Evolutionary conservation across 169 alveolate genomes (phyloP).

Genomic region (Cryptosporidium meleagridis): DNA sequence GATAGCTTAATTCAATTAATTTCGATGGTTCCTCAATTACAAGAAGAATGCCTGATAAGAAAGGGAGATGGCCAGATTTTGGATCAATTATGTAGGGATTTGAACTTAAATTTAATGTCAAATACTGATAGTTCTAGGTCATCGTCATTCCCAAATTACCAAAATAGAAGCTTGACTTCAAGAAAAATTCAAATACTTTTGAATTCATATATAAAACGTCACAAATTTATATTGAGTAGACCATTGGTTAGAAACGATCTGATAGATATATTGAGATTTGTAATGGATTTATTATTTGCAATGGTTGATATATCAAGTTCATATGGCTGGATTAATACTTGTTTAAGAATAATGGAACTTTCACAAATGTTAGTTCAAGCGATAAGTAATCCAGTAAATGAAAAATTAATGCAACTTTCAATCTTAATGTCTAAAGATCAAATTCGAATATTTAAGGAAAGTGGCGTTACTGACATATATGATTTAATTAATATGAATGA

Average conservation of each 20-base stretch:
- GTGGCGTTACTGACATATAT: conserved; percentile 89
- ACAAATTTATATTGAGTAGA: background rate
- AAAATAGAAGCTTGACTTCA: background rate
- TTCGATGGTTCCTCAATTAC: conserved; percentile 20
- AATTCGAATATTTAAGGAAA: conserved; percentile 52
- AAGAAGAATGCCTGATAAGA: conserved; percentile 45
- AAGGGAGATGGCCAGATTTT: conserved; percentile 22
- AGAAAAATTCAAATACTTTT: conserved; percentile 23
- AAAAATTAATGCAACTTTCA: conserved; percentile 81
- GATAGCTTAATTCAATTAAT: conserved; percentile 10
- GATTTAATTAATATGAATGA: conserved; percentile 97
- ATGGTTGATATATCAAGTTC: conserved; percentile 97
- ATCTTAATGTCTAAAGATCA: conserved; percentile 1
- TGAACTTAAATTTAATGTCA: background rate
- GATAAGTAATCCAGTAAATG: conserved; percentile 88
- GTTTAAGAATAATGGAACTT: conserved; percentile 95
- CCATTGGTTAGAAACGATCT: conserved; percentile 38
- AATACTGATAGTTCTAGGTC: background rate
- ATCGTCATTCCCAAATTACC: background rate
- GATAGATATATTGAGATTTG: conserved; percentile 81
- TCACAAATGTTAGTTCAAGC: conserved; percentile 98
- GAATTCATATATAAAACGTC: conserved; percentile 35
- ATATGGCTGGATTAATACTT: conserved; percentile 94
- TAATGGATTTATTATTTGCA: conserved; percentile 92
- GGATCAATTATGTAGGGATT: background rate